A percentile compares a stretch with the other conserved stretches of the same genome.
Evolutionary conservation across 257 asterid genomes (phyloP).

Genomic region (Lycium ferocissimum): DNA sequence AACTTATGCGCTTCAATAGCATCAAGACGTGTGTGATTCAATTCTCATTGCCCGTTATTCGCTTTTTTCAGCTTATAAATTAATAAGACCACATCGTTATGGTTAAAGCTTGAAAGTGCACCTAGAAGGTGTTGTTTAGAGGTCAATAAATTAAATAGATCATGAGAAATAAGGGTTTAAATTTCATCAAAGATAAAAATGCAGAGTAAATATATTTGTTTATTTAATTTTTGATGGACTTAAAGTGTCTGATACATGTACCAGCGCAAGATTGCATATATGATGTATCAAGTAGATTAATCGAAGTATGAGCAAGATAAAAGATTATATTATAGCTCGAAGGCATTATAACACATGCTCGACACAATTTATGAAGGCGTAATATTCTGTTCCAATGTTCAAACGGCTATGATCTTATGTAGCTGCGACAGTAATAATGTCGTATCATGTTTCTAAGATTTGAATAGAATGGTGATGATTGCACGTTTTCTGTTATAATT

Average conservation of each 20-base stretch:
- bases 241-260: not conserved
- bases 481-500: constrained; percentile 36
- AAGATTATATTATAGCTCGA: not conserved
- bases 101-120: not conserved
- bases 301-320: not conserved
- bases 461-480: constrained; percentile 32
- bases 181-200: not conserved
- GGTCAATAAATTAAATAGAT: not conserved
- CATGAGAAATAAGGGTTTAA: not conserved
- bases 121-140: not conserved
- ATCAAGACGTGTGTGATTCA: not conserved
- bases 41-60: not conserved
- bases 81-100: too few relatives aligned
- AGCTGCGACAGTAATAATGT: not conserved
- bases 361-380: constrained; percentile 17
- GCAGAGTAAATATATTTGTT: not conserved
- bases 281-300: not conserved
- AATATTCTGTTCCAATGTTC: not conserved
- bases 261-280: not conserved
- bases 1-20: too few relatives aligned
- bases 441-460: constrained; percentile 29
- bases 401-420: not conserved
- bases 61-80: not conserved
- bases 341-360: not conserved
- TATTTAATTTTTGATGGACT: not conserved